Evolutionary conservation across 768 basidiomycete species (phyloP).

Genomic region (Podaxis carcinomalis): DNA sequence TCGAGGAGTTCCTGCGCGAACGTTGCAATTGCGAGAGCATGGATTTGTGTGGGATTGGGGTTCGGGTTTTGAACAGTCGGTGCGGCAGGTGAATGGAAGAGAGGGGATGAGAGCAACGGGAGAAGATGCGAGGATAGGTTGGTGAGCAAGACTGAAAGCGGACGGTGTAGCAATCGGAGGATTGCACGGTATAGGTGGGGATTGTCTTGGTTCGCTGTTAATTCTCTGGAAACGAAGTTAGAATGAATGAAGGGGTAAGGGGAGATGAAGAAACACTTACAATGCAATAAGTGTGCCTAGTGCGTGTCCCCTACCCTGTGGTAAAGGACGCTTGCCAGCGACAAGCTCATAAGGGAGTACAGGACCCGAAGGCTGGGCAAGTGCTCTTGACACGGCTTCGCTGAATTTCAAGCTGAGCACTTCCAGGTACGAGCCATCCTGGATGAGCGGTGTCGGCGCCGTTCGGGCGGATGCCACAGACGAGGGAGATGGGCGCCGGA

Average conservation of each 20-base stretch:
- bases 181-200: slow-evolving; percentile 65
- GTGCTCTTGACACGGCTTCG: slow-evolving; percentile 75
- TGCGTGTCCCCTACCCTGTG: slow-evolving; percentile 64
- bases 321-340: slow-evolving; percentile 68
- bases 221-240: slow-evolving; percentile 45
- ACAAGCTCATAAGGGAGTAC: slow-evolving; percentile 47
- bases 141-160: slow-evolving; percentile 68
- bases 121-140: slow-evolving; percentile 66
- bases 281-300: slow-evolving; percentile 66
- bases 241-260: slow-evolving; percentile 9
- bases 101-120: slow-evolving; percentile 60
- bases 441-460: slow-evolving; percentile 46
- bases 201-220: slow-evolving; percentile 60
- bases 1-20: slow-evolving; percentile 75
- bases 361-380: slow-evolving; percentile 60
- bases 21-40: slow-evolving; percentile 63
- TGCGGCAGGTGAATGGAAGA: slow-evolving; percentile 49
- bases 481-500: slow-evolving; percentile 54
- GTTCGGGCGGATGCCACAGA: slow-evolving; percentile 27
- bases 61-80: slow-evolving; percentile 47
- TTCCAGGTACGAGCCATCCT: slow-evolving; percentile 80
- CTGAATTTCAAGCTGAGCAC: slow-evolving; percentile 72
- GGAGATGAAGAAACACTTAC: slow-evolving; percentile 39
- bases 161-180: slow-evolving; percentile 69
- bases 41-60: slow-evolving; percentile 63